These are phyloP conservation scores for Colletotrichum nymphaeae DNA, from an alignment of 2,329 filamentous ascomycete species.

Conservation along the genomic window DNA sequence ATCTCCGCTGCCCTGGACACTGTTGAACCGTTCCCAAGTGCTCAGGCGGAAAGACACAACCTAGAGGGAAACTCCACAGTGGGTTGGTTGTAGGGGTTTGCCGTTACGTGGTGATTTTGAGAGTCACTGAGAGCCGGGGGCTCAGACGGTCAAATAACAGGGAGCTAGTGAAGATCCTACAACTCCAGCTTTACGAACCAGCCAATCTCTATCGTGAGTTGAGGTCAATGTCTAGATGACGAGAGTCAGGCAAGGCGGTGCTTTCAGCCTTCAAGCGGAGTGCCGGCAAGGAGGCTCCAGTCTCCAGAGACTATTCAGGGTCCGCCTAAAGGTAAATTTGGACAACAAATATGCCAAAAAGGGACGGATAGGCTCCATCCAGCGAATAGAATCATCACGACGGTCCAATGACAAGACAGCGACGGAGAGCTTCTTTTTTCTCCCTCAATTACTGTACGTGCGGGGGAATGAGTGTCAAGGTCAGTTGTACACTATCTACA, in stretches of 20 bases:
- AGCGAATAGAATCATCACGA: slow-evolving; percentile 15
- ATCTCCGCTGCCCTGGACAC: slow-evolving; percentile 1
- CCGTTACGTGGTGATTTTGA: slow-evolving; percentile 4
- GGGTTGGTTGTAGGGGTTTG: not conserved
- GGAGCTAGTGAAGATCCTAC: slow-evolving; percentile 3
- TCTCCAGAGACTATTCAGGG: slow-evolving; percentile 2
- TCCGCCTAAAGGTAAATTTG: slow-evolving; percentile 8
- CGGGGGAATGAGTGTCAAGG: slow-evolving; percentile 1
- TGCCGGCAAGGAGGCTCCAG: not conserved
- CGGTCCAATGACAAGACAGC: slow-evolving; percentile 5
- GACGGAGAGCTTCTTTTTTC: not conserved
- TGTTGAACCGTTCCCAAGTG: not conserved
- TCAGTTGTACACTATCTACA: not conserved
- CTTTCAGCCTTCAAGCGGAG: not conserved
- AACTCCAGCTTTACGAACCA: not conserved
- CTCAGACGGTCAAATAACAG: not conserved
- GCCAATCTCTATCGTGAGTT: not conserved
- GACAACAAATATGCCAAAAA: slow-evolving; percentile 18
- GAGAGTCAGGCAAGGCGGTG: not conserved
- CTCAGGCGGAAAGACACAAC: not conserved
- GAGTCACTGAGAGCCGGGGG: not conserved
- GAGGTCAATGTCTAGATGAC: not conserved
- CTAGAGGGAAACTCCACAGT: not conserved
- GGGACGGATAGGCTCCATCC: not conserved
- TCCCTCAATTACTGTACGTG: not conserved